These are phyloP conservation scores for Pestalotiopsis sp. DNA, from an alignment of 2,329 filamentous ascomycete genomes.

Conservation along the genomic window DNA sequence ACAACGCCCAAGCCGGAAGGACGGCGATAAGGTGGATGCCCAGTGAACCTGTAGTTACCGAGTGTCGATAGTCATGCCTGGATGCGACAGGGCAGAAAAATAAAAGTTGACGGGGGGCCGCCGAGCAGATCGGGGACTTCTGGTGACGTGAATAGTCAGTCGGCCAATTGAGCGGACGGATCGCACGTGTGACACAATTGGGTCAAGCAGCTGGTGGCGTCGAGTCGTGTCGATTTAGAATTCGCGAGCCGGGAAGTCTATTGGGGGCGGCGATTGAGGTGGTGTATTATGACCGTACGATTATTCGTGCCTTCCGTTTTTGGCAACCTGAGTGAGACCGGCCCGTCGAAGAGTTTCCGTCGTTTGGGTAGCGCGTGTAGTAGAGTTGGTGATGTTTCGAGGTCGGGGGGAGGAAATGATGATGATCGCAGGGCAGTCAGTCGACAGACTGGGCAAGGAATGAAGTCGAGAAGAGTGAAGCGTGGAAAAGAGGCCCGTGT, in stretches of 20 bases:
- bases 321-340: neutral
- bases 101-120: neutral
- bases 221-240: neutral
- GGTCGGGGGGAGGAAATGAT: neutral
- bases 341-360: neutral
- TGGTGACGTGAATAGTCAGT: neutral
- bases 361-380: neutral
- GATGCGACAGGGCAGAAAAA: neutral
- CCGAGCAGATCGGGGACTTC: neutral
- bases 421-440: neutral
- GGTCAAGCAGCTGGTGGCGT: slow-evolving; percentile 1
- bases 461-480: neutral
- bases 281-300: neutral
- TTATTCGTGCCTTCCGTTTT: neutral
- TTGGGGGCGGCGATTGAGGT: neutral
- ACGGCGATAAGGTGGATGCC: slow-evolving; percentile 5
- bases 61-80: slow-evolving; percentile 10
- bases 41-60: slow-evolving; percentile 1
- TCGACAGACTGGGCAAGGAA: neutral
- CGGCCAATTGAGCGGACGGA: slow-evolving; percentile 5
- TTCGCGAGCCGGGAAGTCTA: slow-evolving; percentile 1
- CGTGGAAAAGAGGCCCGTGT: slow-evolving; percentile 5
- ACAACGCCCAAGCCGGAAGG: slow-evolving; percentile 26
- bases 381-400: neutral
- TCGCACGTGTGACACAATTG: slow-evolving; percentile 2